Percentiles rank a stretch among this genome's conserved stretches.
These are phyloP conservation scores for Chalaropsis ovoidea DNA, from an alignment of 2,329 filamentous ascomycete species.

Conservation along the genomic window DNA sequence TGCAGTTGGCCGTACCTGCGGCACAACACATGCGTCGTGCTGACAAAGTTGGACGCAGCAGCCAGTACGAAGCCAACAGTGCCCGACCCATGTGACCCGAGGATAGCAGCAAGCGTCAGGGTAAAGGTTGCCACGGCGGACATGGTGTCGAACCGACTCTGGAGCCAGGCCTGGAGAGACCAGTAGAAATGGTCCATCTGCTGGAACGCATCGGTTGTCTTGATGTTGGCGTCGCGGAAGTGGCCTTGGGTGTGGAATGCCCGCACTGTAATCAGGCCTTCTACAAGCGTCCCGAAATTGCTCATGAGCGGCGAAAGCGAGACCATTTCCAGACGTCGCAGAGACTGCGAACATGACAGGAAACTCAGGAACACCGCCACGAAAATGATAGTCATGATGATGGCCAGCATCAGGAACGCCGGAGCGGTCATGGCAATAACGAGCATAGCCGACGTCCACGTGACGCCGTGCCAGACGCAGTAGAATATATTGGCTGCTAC, in stretches of 20 bases:
- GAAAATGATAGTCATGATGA: slow-evolving; percentile 57
- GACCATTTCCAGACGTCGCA: slow-evolving; percentile 79
- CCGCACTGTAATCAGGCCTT: slow-evolving; percentile 76
- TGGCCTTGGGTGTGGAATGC: slow-evolving; percentile 69
- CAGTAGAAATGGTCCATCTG: slow-evolving; percentile 96
- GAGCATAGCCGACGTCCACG: slow-evolving; percentile 60
- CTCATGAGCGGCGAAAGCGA: slow-evolving; percentile 81
- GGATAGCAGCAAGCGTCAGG: slow-evolving; percentile 64
- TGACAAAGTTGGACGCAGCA: slow-evolving; percentile 58
- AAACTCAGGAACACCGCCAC: slow-evolving; percentile 66
- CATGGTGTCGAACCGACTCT: slow-evolving; percentile 63
- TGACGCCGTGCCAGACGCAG: slow-evolving; percentile 60
- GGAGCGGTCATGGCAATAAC: slow-evolving; percentile 76
- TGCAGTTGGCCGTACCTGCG: slow-evolving; percentile 73
- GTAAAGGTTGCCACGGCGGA: slow-evolving; percentile 64
- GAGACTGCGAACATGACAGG: slow-evolving; percentile 69
- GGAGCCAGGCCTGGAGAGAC: slow-evolving; percentile 76
- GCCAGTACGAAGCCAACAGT: slow-evolving; percentile 76
- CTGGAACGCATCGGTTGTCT: slow-evolving; percentile 78
- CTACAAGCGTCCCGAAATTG: slow-evolving; percentile 79
- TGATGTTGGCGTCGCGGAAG: slow-evolving; percentile 71
- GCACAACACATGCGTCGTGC: slow-evolving; percentile 63
- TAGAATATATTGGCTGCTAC: slow-evolving; percentile 63
- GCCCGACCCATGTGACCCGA: slow-evolving; percentile 63
- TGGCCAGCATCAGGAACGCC: slow-evolving; percentile 61